phyloP scores from a whole-genome alignment of 345 rosid genomes.

The Geranium rotundifolium region DNA sequence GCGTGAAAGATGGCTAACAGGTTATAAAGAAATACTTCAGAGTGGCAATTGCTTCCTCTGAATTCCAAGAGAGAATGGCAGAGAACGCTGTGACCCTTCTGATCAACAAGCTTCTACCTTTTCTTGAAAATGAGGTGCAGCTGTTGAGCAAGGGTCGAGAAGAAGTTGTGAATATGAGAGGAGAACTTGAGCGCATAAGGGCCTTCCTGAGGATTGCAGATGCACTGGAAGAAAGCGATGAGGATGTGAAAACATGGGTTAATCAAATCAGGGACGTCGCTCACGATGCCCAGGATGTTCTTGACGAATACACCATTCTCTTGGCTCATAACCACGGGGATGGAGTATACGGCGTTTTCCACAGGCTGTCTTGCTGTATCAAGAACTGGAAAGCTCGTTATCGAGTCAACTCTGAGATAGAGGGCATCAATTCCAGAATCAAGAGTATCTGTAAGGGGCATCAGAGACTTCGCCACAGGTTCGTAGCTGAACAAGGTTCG shows the following conservation, averaged over 20 bases:
- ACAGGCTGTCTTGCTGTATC: not conserved
- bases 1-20: too few species aligned
- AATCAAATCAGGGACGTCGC: slow-evolving; percentile 19
- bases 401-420: slow-evolving; percentile 6
- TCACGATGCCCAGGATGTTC: slow-evolving; percentile 17
- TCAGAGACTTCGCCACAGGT: slow-evolving; percentile 4
- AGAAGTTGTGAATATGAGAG: slow-evolving; percentile 3
- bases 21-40: too few species aligned
- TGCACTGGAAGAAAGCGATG: slow-evolving; percentile 1
- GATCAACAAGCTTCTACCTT: not conserved
- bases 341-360: slow-evolving; percentile 5
- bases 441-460: slow-evolving; percentile 7
- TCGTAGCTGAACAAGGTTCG: slow-evolving; percentile 7
- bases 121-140: slow-evolving; percentile 1
- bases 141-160: slow-evolving; percentile 5
- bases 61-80: not conserved
- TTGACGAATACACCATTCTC: slow-evolving; percentile 19
- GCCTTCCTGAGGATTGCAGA: slow-evolving; percentile 21
- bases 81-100: not conserved
- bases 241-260: slow-evolving; percentile 6
- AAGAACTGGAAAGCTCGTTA: slow-evolving; percentile 6
- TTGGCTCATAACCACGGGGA: slow-evolving; percentile 1
- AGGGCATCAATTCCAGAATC: slow-evolving; percentile 12
- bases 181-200: slow-evolving; percentile 18
- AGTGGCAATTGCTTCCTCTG: too few species aligned